Base-by-base conservation (phyloP, 176 grass and related monocot genomes). In the Lolium perenne region DNA sequence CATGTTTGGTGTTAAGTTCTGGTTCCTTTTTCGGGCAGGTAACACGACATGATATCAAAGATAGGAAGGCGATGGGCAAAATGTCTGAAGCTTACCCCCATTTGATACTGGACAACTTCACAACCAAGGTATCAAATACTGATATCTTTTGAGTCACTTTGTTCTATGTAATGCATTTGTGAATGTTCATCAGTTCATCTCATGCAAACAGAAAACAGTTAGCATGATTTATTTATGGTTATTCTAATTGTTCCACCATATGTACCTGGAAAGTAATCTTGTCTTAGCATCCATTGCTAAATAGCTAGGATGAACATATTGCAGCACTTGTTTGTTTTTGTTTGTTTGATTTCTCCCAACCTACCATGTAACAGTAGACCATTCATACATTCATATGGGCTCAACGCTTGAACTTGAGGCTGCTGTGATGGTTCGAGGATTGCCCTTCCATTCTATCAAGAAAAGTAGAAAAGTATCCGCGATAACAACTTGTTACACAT, bases 31-130 rank as follows among this genome's bases (percentile, higher is more conserved):
- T 61, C 8, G 21, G 58, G 6, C 71, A 99, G 92, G 94, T 99
- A 47, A 99, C 92, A 74, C 90, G 90, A 0, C 94, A 99, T 70
- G 94, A 96, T 85, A 94, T 99, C 65, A 94, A 96, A 60, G 97
- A 99, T 89, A 96, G 89, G 80, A 98, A 98, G 48, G 50, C 90
- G 0, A 90, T 98, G 51, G 97, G 94, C 2, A 99, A 93, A 85
- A 99, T 96, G 94, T 99, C 92, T 71, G 84, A 94, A 88, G 97
- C 97, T 84, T 96, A 99, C 83, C 97, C 97, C 4, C 94, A 99
- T 84, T 73, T 96, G 79, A 90, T 96, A 82, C 77, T 99, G 66
- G 92, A 99, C 32, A 99, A 96, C 56, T 94, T 96, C 85, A 89
- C 79, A 78, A 91, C 83, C 0, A 82, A 96, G 89, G 97, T 99